Conservation (phyloP, 768 basidiomycete genomes). For the Suillus alpinus region DNA sequence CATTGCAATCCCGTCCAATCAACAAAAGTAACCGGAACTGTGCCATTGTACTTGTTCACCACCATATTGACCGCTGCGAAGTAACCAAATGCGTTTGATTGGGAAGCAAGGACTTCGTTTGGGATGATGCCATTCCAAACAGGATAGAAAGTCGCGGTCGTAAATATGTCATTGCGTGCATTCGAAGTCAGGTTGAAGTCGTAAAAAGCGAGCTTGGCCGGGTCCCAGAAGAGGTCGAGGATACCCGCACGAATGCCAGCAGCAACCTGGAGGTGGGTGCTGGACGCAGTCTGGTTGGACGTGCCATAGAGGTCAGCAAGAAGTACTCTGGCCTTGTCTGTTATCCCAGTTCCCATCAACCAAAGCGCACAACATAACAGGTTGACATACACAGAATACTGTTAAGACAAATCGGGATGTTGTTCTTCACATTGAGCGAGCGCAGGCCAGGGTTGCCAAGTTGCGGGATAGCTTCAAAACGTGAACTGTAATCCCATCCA, state of each 20-base stretch:
- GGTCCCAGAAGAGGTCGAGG: slow-evolving; percentile 86
- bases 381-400: slow-evolving; percentile 71
- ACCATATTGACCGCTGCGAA: slow-evolving; percentile 79
- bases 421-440: slow-evolving; percentile 66
- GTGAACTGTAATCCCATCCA: slow-evolving; percentile 46
- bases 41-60: slow-evolving; percentile 84
- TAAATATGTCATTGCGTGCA: slow-evolving; percentile 61
- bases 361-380: slow-evolving; percentile 7
- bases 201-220: slow-evolving; percentile 81
- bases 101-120: slow-evolving; percentile 54
- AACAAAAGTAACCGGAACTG: slow-evolving; percentile 76
- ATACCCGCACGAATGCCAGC: slow-evolving; percentile 61
- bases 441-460: slow-evolving; percentile 55
- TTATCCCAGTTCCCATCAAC: neutral
- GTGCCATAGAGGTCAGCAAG: slow-evolving; percentile 59
- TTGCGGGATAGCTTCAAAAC: slow-evolving; percentile 39
- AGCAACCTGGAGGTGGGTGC: slow-evolving; percentile 56
- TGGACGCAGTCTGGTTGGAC: slow-evolving; percentile 42
- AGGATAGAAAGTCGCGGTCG: slow-evolving; percentile 79
- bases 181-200: slow-evolving; percentile 81
- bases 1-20: slow-evolving; percentile 76
- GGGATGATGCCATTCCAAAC: slow-evolving; percentile 88
- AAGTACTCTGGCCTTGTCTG: slow-evolving; percentile 62
- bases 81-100: slow-evolving; percentile 61
- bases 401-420: slow-evolving; percentile 77